Evolutionary conservation across 352 stramenopile genomes (phyloP), one percentile per base, ranked within the genome.

Genomic region (Phytophthora ohioensis): DNA sequence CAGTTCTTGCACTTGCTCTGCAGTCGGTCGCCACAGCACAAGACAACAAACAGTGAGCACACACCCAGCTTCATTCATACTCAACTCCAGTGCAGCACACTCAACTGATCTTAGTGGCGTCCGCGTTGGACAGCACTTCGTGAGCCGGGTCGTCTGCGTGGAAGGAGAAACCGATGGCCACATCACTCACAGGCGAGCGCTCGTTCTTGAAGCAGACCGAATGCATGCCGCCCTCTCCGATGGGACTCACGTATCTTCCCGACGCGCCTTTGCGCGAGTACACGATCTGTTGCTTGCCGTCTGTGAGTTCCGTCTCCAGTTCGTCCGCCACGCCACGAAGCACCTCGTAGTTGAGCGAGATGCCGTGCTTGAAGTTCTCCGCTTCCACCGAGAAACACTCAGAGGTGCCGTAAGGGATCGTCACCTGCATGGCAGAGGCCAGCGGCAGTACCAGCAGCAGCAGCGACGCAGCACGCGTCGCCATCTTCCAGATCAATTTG

Each of bases 51-150:
- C 36, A 56, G 36, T 54, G 12, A 57, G 21, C 32, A 53, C 46
- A 5, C 15, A 52, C 4, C 11, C 27, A 55, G 12, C 41, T 31
- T 49, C 15, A 53, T 1, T 27, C 21, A 27, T 27, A 27, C 21
- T 27, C 5, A 17, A 8, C n/a, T n/a, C 1, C 13, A 38, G 8
- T 1, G 7, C 13, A 48, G 3, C 0, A 8, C 5, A 91, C 84
- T 80, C 78, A 79, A 96, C 89, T 91, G 84, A 96, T 96, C 68
- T 92, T 94, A 65, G 89, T 90, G 31, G 89, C 87, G 61, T 96
- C 89, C 12, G 89, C 89, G 57, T 96, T 96, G 46, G 89, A 96
- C 34, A 96, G 75, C 75, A 96, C 89, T 48, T 95, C 89, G 67
- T 95, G 87, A 38, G 71, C 85, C 30, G 89, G 89, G 64, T 94